Conservation (phyloP, 202 grass and related monocot species). For the Panicum hallii region DNA sequence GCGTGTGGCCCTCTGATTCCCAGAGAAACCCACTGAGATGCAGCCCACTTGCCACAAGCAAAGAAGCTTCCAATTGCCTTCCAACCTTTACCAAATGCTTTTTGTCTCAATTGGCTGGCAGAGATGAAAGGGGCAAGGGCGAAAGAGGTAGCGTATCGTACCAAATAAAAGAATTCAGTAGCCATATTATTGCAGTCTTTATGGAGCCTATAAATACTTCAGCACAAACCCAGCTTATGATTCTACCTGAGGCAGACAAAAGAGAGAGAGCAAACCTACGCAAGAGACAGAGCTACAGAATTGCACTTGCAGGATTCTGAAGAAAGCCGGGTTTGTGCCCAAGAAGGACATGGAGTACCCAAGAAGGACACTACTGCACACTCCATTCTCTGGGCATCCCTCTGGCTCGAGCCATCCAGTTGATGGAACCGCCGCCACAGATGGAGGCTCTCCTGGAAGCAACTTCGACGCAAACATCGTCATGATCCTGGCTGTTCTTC, state of each 20-base stretch:
- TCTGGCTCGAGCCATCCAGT: conserved; percentile 51
- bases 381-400: conserved; percentile 62
- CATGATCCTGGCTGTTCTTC: conserved; percentile 80
- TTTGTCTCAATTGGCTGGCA: conserved; percentile 49
- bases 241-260: conserved; percentile 41
- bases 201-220: conserved; percentile 55
- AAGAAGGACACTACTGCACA: conserved; percentile 70
- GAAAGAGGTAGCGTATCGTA: conserved; percentile 19
- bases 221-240: conserved; percentile 21
- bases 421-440: neutral
- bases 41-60: conserved; percentile 53
- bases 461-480: conserved; percentile 73
- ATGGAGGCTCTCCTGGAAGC: conserved; percentile 22
- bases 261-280: conserved; percentile 18
- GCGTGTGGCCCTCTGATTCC: conserved; percentile 41
- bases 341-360: conserved; percentile 46
- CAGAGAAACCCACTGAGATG: conserved; percentile 41
- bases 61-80: conserved; percentile 51
- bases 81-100: conserved; percentile 27
- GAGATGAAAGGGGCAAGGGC: conserved; percentile 29
- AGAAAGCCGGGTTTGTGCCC: conserved; percentile 7
- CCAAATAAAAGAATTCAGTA: conserved; percentile 32
- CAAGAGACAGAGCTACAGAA: conserved; percentile 7
- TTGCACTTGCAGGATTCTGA: conserved; percentile 38
- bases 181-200: conserved; percentile 28